These are phyloP conservation scores for Aristolochia fimbriata DNA, from an alignment of 164 flowering plant genomes.

Conservation along the genomic window DNA sequence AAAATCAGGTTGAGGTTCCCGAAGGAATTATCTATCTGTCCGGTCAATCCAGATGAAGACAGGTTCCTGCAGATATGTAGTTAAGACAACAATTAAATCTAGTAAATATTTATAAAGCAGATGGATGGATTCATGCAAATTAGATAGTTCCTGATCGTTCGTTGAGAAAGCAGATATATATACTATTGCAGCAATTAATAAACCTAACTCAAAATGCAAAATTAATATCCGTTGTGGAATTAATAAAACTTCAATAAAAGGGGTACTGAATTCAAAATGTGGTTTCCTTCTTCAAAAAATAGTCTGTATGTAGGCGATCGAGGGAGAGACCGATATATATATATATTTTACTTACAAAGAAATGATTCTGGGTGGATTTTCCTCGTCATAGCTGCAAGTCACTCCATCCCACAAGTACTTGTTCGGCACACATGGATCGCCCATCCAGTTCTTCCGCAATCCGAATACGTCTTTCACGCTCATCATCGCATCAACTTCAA, in stretches of 20 bases:
- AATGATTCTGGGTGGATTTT: background rate
- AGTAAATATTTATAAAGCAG: background rate
- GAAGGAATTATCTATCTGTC: background rate
- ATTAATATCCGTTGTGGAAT: background rate
- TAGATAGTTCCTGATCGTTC: too few species aligned
- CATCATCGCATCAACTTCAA: background rate
- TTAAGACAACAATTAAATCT: background rate
- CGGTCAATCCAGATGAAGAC: background rate
- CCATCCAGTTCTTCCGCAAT: slow-evolving; percentile 3
- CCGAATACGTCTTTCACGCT: background rate
- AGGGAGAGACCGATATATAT: too few species aligned
- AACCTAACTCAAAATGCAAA: too few species aligned
- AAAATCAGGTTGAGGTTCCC: background rate
- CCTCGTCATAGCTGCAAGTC: background rate
- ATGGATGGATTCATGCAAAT: background rate
- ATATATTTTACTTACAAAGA: background rate
- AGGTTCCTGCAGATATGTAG: background rate
- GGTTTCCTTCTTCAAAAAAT: too few species aligned
- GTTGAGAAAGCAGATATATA: background rate
- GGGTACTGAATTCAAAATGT: too few species aligned
- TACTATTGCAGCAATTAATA: too few species aligned
- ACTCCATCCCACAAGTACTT: background rate
- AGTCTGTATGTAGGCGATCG: too few species aligned
- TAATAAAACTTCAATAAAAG: too few species aligned
- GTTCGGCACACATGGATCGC: slow-evolving; percentile 1